Conservation (phyloP, 345 rosid genomes). For the Luvunga scandens region DNA sequence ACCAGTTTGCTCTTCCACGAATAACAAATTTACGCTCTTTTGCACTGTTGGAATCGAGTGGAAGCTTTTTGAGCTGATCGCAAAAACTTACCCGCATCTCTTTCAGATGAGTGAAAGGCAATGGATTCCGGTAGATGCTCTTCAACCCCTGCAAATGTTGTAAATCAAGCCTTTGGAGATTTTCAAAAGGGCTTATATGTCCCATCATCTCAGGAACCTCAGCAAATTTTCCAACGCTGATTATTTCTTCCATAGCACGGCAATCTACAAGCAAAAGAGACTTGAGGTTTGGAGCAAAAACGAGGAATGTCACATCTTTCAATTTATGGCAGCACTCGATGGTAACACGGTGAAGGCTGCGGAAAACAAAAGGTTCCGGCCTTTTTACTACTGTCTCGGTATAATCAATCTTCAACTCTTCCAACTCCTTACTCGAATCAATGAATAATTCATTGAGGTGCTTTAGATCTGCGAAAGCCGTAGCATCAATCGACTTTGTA, state of each 20-base stretch:
- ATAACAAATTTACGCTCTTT: too few species aligned
- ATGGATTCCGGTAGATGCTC: background rate
- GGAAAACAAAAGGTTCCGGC: background rate
- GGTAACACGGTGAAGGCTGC: background rate
- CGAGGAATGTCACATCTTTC: background rate
- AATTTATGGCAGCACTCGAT: background rate
- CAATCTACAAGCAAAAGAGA: background rate
- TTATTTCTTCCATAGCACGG: background rate
- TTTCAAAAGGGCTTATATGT: background rate
- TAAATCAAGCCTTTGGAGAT: background rate
- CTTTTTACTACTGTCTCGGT: background rate
- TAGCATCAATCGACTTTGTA: background rate
- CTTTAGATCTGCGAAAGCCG: background rate
- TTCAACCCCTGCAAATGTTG: background rate
- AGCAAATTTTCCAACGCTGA: too few species aligned
- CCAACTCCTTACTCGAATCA: background rate
- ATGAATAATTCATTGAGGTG: background rate
- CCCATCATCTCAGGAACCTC: too few species aligned
- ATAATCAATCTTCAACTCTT: background rate
- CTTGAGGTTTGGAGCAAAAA: background rate
- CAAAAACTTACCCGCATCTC: background rate
- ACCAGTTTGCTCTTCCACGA: too few species aligned
- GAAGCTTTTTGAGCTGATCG: too few species aligned
- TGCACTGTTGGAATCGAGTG: too few species aligned
- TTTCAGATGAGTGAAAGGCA: background rate